Percentiles rank a stretch among this genome's conserved stretches.
These are phyloP conservation scores for Tylopilus vinaceipallidus DNA, from an alignment of 768 basidiomycete species.

Conservation along the genomic window DNA sequence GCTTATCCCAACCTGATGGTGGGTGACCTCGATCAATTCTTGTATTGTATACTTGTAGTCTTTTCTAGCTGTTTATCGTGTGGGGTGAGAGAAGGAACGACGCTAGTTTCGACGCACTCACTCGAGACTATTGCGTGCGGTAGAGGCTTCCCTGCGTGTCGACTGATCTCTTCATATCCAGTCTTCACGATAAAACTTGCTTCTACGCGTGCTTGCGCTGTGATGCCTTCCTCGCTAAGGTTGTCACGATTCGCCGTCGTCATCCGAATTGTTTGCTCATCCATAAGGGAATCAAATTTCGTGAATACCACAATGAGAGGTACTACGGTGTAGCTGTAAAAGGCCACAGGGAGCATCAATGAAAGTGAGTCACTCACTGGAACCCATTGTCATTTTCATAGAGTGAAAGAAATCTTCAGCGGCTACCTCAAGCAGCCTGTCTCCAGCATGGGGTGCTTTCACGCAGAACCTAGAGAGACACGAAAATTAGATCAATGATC, in stretches of 20 bases:
- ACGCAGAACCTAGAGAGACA: not conserved
- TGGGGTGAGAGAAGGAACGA: not conserved
- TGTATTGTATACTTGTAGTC: not conserved
- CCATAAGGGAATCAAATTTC: not conserved
- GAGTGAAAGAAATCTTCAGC: not conserved
- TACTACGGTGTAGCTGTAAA: not conserved
- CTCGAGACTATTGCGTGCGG: not conserved
- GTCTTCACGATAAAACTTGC: not conserved
- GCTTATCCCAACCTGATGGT: not conserved
- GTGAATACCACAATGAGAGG: slow-evolving; percentile 1
- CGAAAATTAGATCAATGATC: not conserved
- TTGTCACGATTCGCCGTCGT: not conserved
- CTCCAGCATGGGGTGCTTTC: not conserved
- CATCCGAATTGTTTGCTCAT: not conserved
- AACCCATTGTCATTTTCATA: not conserved
- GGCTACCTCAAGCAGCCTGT: not conserved
- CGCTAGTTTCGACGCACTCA: not conserved
- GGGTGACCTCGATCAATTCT: not conserved
- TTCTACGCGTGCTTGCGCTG: not conserved
- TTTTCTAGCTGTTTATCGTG: not conserved
- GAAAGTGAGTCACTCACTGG: not conserved
- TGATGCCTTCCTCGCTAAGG: not conserved
- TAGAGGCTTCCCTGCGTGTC: not conserved
- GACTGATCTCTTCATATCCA: not conserved
- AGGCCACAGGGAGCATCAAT: not conserved